Evolutionary conservation across 805 yeast species (phyloP), one percentile per base, ranked within the genome.

Genomic region (Candida vartiovaarae): DNA sequence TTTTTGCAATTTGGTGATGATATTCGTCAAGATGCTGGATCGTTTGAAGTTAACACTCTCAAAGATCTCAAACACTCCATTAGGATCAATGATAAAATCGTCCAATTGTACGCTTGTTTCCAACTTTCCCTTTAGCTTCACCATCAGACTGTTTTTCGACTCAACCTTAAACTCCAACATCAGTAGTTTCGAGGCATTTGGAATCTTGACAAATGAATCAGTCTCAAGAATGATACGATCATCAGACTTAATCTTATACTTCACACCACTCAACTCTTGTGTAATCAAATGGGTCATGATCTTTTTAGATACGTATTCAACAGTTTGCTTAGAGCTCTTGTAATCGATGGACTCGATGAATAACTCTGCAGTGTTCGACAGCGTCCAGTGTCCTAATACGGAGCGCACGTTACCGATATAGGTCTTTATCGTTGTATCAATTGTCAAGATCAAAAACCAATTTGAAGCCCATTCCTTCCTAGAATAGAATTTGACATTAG

Each of bases 361-460:
- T 29, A 47, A 20, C 26, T 46, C 50, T 7, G 48, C 32, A 23
- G 49, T 39, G 4, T 34, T 31, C 1, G 45, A 39, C 8, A 50
- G 23, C 1, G 42, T 25, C 46, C 49, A 43, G 29, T 51, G 55
- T 8, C 47, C 49, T 32, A 51, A 28, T 6, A 40, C 34, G 4
- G 51, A 43, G 27, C 43, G 43, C 33, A 61, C 53, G n/a, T 65
- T 63, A n/a, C 64, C 65, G 25, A 68, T 64, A 40, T 53, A 64
- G 45, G 66, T 59, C 28, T 52, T 53, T 8, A 64, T 57, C 8
- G 54, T 52, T 4, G 56, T 48, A 15, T 59, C 59, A 20, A 62
- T 50, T 0, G 63, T 54, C 1, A 67, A 59, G 3, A 67, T 56
- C 25, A 70, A 52, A 42, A 60, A 65, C 74, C 74, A 70, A 34